phyloP scores from a whole-genome alignment of 2,329 filamentous ascomycete species.

The Sporothrix phasma region DNA sequence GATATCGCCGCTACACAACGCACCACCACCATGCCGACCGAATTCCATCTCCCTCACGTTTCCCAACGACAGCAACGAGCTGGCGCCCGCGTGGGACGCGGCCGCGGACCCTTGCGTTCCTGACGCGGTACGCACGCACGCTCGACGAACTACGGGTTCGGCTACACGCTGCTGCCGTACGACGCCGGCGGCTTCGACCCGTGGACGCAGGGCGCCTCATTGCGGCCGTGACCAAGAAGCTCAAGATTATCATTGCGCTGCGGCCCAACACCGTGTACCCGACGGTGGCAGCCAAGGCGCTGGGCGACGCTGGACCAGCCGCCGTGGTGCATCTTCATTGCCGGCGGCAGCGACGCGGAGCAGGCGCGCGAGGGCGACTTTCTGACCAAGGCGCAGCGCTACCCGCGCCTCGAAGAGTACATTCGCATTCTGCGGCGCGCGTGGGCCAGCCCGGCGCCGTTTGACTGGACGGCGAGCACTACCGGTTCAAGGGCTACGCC shows the following conservation, averaged over 20 bases:
- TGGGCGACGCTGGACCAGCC: slow-evolving; percentile 51
- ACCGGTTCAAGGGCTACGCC: slow-evolving; percentile 48
- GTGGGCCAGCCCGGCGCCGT: slow-evolving; percentile 46
- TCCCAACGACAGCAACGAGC: slow-evolving; percentile 46
- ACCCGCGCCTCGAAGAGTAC: slow-evolving; percentile 50
- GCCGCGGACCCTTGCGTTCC: slow-evolving; percentile 43
- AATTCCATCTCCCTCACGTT: slow-evolving; percentile 52
- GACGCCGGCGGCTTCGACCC: slow-evolving; percentile 45
- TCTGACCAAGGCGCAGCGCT: slow-evolving; percentile 46
- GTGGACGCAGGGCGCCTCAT: slow-evolving; percentile 50
- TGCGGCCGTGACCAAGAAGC: slow-evolving; percentile 44
- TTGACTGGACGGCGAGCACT: slow-evolving; percentile 52
- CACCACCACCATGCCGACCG: slow-evolving; percentile 32
- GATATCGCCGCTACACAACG: no score
- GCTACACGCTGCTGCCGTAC: slow-evolving; percentile 53
- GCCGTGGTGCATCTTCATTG: slow-evolving; percentile 52
- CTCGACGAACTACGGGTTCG: slow-evolving; percentile 52
- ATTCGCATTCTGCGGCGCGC: slow-evolving; percentile 50
- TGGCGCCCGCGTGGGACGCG: slow-evolving; percentile 42
- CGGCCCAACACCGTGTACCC: slow-evolving; percentile 53
- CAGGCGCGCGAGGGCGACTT: slow-evolving; percentile 53
- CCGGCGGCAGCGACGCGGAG: slow-evolving; percentile 49
- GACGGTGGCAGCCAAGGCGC: slow-evolving; percentile 51
- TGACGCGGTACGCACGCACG: slow-evolving; percentile 45
- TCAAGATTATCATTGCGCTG: slow-evolving; percentile 52